Base-by-base conservation (phyloP, 202 grass and related monocot species). In the Carex arenaria region DNA sequence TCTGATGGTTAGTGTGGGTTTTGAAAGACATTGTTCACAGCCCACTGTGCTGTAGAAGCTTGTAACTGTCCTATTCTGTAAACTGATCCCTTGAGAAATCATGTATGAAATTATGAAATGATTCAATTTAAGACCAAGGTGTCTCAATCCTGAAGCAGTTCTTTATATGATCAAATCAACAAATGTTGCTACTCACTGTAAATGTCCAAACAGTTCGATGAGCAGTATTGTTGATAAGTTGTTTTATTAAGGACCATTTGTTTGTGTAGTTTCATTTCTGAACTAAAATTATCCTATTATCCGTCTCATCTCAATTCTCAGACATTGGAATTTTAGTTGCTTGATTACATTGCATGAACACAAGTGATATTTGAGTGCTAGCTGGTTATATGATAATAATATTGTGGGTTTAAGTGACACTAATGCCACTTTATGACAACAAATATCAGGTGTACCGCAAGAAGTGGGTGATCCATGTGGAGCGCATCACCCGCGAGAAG, bases 381-480 rank as follows among this genome's bases (percentile, higher is more conserved):
- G 14, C 31, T 67, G 31, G 3, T 67, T 38, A 38, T 49, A 49
- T 42, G 1, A 42, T 32, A 69, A n/a, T 36, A 34, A 5, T 69
- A n/a, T 56, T 57, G n/a, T n/a, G 15, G 15, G 73, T 0, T n/a
- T 32, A 57, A 77, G 26, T 38, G 14, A 77, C 23, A 30, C 6
- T 14, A 11, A n/a, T 76, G 8, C 3, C 53, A 70, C 2, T 14
- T 26, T 4, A 12, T 53, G 10, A 30, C 14, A 17, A 18, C 3
- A 49, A 47, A 67, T 53, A 5, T 8, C 28, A 82, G 80, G 40
- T 42, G 7, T 42, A 97, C 87, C 92, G 92, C 83, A 90, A 90
- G 84, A 93, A 91, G 67, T 97, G 95, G 95, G 92, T 97, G 75
- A 97, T 97, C 89, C 95, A 97, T 79, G 82, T 97, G 17, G 95